These are phyloP conservation scores for Platanthera guangdongensis DNA, from an alignment of 106 monocot genomes.

Conservation along the genomic window DNA sequence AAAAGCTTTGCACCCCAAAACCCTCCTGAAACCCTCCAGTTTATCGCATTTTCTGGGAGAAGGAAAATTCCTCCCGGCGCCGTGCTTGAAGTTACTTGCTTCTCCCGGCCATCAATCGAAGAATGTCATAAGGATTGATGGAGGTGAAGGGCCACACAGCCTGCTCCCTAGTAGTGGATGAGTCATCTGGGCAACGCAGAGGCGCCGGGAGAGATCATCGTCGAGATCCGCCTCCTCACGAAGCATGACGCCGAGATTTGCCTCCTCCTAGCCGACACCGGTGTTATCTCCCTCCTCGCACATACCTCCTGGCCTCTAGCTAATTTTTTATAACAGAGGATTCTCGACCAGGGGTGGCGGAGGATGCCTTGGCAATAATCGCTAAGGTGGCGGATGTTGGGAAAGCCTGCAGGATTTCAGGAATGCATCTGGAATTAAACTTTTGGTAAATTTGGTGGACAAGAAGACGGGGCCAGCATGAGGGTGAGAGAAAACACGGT, in stretches of 20 bases:
- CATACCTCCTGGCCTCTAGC: constrained; percentile 14
- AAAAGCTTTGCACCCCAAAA: no score
- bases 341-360: constrained; percentile 41
- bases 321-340: constrained; percentile 33
- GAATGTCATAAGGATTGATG: constrained; percentile 6
- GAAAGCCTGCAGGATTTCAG: constrained; percentile 67
- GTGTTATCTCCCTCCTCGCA: constrained; percentile 48
- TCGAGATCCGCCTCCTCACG: constrained; percentile 46
- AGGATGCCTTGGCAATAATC: constrained; percentile 72
- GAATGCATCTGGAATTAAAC: constrained; percentile 36
- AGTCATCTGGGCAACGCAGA: constrained; percentile 9
- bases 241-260: constrained; percentile 57
- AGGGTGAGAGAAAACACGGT: constrained; percentile 66
- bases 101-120: no score
- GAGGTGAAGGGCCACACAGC: constrained; percentile 51
- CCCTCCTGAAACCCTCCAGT: no score
- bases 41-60: no score
- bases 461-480: constrained; percentile 13
- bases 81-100: no score
- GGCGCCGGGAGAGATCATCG: constrained; percentile 15
- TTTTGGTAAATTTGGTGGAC: constrained; percentile 56
- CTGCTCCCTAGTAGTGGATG: constrained; percentile 28
- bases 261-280: constrained; percentile 40
- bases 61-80: no score
- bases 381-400: constrained; percentile 75